A percentile compares a stretch with the other conserved stretches of the same genome.
phyloP scores from a whole-genome alignment of 2,329 filamentous ascomycete species.

The Claviceps sp. region DNA sequence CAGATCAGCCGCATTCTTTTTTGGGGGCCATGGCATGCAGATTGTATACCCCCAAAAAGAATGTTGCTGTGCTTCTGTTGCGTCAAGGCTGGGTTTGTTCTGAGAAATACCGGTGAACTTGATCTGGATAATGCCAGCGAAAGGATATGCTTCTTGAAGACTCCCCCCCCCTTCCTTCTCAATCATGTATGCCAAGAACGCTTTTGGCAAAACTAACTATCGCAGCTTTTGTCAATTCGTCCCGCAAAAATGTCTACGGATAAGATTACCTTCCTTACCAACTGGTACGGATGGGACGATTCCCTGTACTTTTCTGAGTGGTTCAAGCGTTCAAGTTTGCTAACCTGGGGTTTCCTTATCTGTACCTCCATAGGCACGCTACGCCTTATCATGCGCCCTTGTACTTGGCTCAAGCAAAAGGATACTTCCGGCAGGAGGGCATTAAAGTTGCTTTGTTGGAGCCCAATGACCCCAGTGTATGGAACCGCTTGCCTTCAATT shows the following conservation, averaged over 20 bases:
- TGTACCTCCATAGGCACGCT: slow-evolving; percentile 46
- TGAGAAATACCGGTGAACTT: slow-evolving; percentile 77
- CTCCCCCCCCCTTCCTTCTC: background rate
- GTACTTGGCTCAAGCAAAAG: slow-evolving; percentile 64
- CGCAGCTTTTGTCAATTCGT: slow-evolving; percentile 29
- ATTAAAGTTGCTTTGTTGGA: slow-evolving; percentile 67
- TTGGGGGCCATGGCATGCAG: no score
- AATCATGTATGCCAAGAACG: slow-evolving; percentile 18
- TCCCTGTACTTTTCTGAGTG: no score
- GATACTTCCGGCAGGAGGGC: slow-evolving; percentile 61
- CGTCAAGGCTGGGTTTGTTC: slow-evolving; percentile 23
- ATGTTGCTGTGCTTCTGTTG: background rate
- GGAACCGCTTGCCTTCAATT: slow-evolving; percentile 7
- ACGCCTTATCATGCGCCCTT: slow-evolving; percentile 70
- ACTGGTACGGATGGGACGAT: slow-evolving; percentile 44
- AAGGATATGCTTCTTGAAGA: slow-evolving; percentile 65
- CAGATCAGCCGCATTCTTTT: background rate
- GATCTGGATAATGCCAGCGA: slow-evolving; percentile 81
- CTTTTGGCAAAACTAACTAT: slow-evolving; percentile 30
- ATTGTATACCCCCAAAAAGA: no score
- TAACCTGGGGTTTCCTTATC: no score
- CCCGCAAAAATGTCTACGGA: slow-evolving; percentile 58
- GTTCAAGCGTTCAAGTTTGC: no score
- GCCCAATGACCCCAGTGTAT: slow-evolving; percentile 63
- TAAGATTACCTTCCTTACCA: slow-evolving; percentile 75